Evolutionary conservation across 106 monocot genomes (phyloP), one percentile per base, ranked within the genome.

Genomic region (Allium sativum): DNA sequence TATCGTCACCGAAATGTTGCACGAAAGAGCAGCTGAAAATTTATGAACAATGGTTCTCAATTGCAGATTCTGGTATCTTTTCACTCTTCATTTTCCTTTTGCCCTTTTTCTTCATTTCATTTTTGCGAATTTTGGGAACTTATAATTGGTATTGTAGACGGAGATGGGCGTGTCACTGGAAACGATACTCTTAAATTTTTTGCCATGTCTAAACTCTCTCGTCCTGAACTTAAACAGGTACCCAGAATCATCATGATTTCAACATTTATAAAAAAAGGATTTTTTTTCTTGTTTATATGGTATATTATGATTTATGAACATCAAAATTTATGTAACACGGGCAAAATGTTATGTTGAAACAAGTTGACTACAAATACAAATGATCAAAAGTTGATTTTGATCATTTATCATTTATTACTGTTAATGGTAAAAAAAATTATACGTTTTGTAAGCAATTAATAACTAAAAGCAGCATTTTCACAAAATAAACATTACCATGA

Each of bases 151-250:
- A 44, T n/a, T 62, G 13, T 50, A 81, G 78, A 84, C 68, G 82
- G 77, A 44, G 87, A 88, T 56, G 87, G 87, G 7, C 73, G 87
- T 18, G 60, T 78, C 31, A 78, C 77, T 13, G 83, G 82, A 8
- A 58, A 55, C 12, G 91, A 83, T 12, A 70, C 84, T 12, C 72
- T 68, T 67, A 79, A 82, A 59, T 81, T 92, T 68, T 84, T 87
- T 61, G 68, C 76, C 73, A 76, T 81, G 81, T 77, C 79, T 20
- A 75, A 77, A 41, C 69, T 86, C 12, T 78, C 82, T 8, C 74
- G 83, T 22, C n/a, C 79, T 7, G 80, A 88, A 21, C 82, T 88
- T n/a, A 88, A 88, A 56, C 80, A 72, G 87, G 87, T 88, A 21
- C 45, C 12, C 19, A 10, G 19, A 20, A 7, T 56, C 17, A 56